Conservation (phyloP, 2,329 filamentous ascomycete genomes). For the Ophiostoma quercus region DNA sequence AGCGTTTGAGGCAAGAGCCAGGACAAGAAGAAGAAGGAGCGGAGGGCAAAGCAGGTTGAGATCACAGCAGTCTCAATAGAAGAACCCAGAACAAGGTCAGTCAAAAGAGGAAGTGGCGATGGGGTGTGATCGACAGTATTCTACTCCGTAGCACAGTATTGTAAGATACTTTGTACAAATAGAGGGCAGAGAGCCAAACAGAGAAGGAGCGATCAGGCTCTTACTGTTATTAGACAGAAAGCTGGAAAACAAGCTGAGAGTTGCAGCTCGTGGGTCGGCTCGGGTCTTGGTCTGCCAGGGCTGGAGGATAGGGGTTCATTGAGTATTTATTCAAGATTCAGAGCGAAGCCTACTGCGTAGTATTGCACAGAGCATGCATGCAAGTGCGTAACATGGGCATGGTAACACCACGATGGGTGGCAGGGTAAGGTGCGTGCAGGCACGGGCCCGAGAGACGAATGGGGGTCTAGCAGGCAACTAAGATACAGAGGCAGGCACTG, state of each 20-base stretch:
- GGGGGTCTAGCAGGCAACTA: background rate
- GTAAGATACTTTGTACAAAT: background rate
- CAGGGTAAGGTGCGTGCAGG: background rate
- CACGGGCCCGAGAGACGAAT: background rate
- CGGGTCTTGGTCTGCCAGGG: conserved; percentile 8
- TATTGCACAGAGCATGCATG: background rate
- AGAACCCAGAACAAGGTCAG: conserved; percentile 3
- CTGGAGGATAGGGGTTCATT: background rate
- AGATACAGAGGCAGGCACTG: background rate
- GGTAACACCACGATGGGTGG: background rate
- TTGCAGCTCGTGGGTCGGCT: background rate
- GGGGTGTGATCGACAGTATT: conserved; percentile 3
- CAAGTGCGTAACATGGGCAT: background rate
- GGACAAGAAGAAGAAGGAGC: background rate
- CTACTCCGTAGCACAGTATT: background rate
- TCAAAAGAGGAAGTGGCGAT: conserved; percentile 11
- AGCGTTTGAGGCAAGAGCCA: background rate
- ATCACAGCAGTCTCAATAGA: background rate
- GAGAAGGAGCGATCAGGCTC: background rate
- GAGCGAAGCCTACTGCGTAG: background rate
- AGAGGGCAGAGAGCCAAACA: background rate
- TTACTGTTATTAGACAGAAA: background rate
- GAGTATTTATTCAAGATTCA: background rate
- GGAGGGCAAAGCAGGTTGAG: background rate
- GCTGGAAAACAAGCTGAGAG: conserved; percentile 10